phyloP scores from a whole-genome alignment of 331 rosid species.

The Erythrophleum ivorense region DNA sequence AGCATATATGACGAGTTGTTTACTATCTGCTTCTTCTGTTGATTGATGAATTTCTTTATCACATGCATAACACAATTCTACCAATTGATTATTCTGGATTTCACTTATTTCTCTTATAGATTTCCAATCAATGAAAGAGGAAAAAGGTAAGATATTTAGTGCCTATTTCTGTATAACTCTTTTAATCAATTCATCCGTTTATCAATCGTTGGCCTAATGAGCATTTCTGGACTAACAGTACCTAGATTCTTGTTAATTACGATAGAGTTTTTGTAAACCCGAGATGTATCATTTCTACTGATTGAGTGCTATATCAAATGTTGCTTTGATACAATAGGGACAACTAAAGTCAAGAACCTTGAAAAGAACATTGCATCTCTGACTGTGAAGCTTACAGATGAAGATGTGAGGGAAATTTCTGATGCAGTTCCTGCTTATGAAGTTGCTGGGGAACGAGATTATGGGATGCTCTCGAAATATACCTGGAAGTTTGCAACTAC shows the following conservation, averaged over 20 bases:
- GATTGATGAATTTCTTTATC: conserved; percentile 3
- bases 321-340: conserved; percentile 49
- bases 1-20: neutral
- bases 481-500: conserved; percentile 61
- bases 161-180: neutral
- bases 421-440: conserved; percentile 56
- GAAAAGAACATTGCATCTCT: conserved; percentile 67
- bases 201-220: neutral
- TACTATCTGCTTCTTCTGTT: no score
- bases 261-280: neutral
- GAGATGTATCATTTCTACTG: conserved; percentile 21
- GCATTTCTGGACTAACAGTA: conserved; percentile 12
- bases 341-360: conserved; percentile 66
- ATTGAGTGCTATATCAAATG: conserved; percentile 13
- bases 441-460: conserved; percentile 58
- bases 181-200: neutral
- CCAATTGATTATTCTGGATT: neutral
- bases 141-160: no score
- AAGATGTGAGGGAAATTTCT: conserved; percentile 63
- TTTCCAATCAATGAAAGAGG: no score
- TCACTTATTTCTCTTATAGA: neutral
- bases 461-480: conserved; percentile 18
- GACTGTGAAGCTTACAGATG: conserved; percentile 58
- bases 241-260: conserved; percentile 17
- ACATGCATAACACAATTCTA: neutral